Evolutionary conservation across 495 filamentous ascomycete genomes (phyloP).

Genomic region (Hypoxylon trugodes): DNA sequence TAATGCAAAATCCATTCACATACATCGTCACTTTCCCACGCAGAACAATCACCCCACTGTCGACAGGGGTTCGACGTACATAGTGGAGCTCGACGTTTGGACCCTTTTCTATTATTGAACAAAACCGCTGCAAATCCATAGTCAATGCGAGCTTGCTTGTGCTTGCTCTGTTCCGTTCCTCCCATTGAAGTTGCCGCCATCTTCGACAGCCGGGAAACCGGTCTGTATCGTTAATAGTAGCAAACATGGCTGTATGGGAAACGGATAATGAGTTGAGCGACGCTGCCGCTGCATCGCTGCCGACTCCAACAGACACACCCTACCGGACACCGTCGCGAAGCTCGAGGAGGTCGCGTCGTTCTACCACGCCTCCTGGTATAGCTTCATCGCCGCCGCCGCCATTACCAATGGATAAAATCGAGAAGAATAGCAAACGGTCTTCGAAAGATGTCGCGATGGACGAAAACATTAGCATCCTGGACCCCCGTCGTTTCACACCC

Average conservation of each 20-base stretch:
- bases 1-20: slow-evolving; percentile 38
- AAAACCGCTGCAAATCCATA: slow-evolving; percentile 27
- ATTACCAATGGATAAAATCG: slow-evolving; percentile 60
- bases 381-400: slow-evolving; percentile 70
- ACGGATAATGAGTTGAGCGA: slow-evolving; percentile 63
- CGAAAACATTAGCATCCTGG: slow-evolving; percentile 79
- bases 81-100: slow-evolving; percentile 38
- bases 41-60: slow-evolving; percentile 35
- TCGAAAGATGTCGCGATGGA: slow-evolving; percentile 69
- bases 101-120: slow-evolving; percentile 42
- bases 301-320: slow-evolving; percentile 72
- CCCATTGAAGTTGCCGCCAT: slow-evolving; percentile 17
- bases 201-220: slow-evolving; percentile 34
- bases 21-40: slow-evolving; percentile 33
- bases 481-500: slow-evolving; percentile 91
- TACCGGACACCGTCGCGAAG: slow-evolving; percentile 67
- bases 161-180: slow-evolving; percentile 23
- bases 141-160: slow-evolving; percentile 28
- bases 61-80: slow-evolving; percentile 28
- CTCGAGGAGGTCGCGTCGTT: slow-evolving; percentile 60
- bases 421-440: slow-evolving; percentile 56
- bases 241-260: slow-evolving; percentile 59
- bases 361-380: slow-evolving; percentile 64
- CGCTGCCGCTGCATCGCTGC: slow-evolving; percentile 60
- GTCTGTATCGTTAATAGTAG: slow-evolving; percentile 20